A percentile compares a stretch with the other conserved stretches of the same genome.
Evolutionary conservation across 768 basidiomycete genomes (phyloP).

Genomic region (Lactarius tabidus): DNA sequence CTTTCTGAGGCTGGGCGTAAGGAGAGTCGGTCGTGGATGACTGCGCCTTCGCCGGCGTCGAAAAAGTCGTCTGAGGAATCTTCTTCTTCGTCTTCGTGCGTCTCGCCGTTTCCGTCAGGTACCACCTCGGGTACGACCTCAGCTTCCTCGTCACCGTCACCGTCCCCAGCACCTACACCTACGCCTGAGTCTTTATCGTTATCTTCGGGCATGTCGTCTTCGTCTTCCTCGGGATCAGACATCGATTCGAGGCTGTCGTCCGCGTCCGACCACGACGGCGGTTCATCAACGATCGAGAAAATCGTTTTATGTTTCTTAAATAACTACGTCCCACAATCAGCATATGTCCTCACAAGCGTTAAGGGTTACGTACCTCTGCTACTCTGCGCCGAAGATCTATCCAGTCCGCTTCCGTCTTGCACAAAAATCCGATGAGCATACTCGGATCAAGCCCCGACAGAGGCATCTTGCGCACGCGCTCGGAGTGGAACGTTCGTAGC

Average conservation of each 20-base stretch:
- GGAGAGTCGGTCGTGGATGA: constrained; percentile 42
- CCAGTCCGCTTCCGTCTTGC: constrained; percentile 82
- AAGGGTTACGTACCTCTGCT: constrained; percentile 53
- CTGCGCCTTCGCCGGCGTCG: constrained; percentile 38
- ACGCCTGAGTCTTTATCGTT: constrained; percentile 41
- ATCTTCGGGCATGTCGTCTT: constrained; percentile 51
- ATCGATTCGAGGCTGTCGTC: constrained; percentile 80
- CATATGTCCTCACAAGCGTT: constrained; percentile 4
- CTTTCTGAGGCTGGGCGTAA: constrained; percentile 34
- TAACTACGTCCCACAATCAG: constrained; percentile 34
- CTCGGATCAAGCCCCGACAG: constrained; percentile 89
- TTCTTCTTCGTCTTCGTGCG: constrained; percentile 32
- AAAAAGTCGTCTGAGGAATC: constrained; percentile 49
- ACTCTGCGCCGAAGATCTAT: constrained; percentile 70
- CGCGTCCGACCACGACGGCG: constrained; percentile 76
- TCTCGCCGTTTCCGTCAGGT: no score
- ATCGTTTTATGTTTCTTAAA: constrained; percentile 53
- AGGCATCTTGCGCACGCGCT: constrained; percentile 94
- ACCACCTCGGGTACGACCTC: no score
- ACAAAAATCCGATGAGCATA: constrained; percentile 93
- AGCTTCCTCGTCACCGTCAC: no score
- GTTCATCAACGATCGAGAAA: constrained; percentile 85
- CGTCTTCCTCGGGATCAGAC: constrained; percentile 68
- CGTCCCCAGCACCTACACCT: no score
- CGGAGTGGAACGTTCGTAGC: constrained; percentile 91